phyloP scores from a whole-genome alignment of 2,329 filamentous ascomycete species.

The Verticillium albo-atrum region DNA sequence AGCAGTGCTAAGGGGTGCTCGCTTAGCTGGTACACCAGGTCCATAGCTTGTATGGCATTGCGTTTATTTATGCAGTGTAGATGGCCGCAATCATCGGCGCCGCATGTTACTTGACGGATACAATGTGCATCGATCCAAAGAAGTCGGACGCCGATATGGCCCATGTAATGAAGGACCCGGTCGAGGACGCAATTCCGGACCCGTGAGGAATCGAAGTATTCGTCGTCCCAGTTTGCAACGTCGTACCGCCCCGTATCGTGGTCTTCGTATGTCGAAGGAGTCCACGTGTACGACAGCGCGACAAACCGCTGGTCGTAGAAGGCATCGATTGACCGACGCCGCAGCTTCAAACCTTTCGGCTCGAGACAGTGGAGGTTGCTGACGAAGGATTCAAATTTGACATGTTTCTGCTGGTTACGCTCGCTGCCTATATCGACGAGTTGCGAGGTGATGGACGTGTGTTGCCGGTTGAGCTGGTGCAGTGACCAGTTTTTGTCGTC shows the following conservation, averaged over 20 bases:
- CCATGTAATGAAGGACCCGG: constrained; percentile 19
- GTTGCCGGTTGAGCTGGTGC: constrained; percentile 6
- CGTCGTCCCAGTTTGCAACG: constrained; percentile 3
- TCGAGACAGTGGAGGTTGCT: constrained; percentile 5
- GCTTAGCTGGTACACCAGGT: constrained; percentile 24
- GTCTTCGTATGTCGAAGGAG: constrained; percentile 12
- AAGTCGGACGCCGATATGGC: constrained; percentile 8
- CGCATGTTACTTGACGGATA: constrained; percentile 18
- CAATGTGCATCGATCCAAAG: constrained; percentile 25
- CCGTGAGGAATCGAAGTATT: constrained; percentile 4
- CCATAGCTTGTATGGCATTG: constrained; percentile 23
- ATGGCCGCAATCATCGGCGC: constrained; percentile 9
- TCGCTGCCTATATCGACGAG: constrained; percentile 11
- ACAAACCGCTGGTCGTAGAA: constrained; percentile 10
- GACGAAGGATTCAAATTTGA: constrained; percentile 7
- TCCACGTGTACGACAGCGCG: constrained; percentile 19
- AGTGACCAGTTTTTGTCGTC: constrained; percentile 11
- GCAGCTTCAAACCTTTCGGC: background rate
- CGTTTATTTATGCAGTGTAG: constrained; percentile 16
- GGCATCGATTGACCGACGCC: constrained; percentile 5
- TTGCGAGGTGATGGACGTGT: constrained; percentile 10
- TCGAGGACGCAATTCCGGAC: constrained; percentile 20
- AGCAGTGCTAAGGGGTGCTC: constrained; percentile 23
- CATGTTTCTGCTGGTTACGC: constrained; percentile 9
- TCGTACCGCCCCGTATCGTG: background rate